Conservation (phyloP, 495 filamentous ascomycete genomes). For the Aspergillus steynii region DNA sequence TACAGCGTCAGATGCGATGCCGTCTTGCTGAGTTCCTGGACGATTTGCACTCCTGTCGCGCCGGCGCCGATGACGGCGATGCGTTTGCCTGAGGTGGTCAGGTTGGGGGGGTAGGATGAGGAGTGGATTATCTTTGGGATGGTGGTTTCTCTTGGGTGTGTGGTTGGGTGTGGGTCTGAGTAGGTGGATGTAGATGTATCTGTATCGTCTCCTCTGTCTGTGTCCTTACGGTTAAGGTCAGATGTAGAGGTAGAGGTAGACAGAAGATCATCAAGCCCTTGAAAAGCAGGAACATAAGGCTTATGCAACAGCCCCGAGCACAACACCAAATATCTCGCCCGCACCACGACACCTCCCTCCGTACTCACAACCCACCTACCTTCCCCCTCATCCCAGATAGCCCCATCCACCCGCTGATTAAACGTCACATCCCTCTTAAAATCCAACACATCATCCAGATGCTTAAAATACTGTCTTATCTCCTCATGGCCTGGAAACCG, state of each 20-base stretch:
- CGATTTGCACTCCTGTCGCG: conserved; percentile 27
- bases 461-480: conserved; percentile 54
- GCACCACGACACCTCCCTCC: neutral
- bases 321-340: neutral
- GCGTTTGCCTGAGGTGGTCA: conserved; percentile 21
- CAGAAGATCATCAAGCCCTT: neutral
- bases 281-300: conserved; percentile 3
- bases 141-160: neutral
- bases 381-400: conserved; percentile 36
- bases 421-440: conserved; percentile 55
- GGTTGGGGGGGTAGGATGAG: conserved; percentile 17
- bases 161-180: too few relatives aligned
- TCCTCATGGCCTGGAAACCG: conserved; percentile 53
- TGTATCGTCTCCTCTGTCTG: too few relatives aligned
- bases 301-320: conserved; percentile 3
- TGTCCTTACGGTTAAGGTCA: too few relatives aligned
- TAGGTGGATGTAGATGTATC: too few relatives aligned
- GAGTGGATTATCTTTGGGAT: conserved; percentile 9
- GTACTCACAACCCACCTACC: conserved; percentile 43
- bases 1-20: conserved; percentile 42
- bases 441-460: conserved; percentile 50
- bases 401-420: conserved; percentile 45
- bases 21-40: conserved; percentile 30
- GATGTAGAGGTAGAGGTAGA: too few relatives aligned
- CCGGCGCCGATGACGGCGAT: conserved; percentile 30